A percentile compares a stretch with the other conserved stretches of the same genome.
These are phyloP conservation scores for Acer yangbiense DNA, from an alignment of 345 rosid genomes.

Conservation along the genomic window DNA sequence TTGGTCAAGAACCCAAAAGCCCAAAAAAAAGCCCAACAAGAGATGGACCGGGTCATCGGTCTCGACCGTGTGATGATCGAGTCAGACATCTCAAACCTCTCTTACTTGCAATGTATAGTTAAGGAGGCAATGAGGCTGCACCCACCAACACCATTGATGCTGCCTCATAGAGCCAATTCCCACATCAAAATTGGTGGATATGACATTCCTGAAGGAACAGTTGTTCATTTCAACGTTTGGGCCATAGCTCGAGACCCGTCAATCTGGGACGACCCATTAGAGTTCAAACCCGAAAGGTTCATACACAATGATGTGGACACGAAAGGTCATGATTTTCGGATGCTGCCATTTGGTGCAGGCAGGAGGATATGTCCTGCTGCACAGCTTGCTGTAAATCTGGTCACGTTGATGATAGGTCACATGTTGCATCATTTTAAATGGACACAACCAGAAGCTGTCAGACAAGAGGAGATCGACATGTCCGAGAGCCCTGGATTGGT, in stretches of 20 bases:
- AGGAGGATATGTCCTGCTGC: constrained; percentile 51
- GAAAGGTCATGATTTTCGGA: constrained; percentile 35
- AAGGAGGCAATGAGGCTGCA: constrained; percentile 40
- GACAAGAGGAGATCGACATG: constrained; percentile 28
- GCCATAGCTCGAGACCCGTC: constrained; percentile 37
- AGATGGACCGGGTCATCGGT: too few species aligned
- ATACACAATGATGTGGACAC: constrained; percentile 37
- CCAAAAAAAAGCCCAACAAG: too few species aligned
- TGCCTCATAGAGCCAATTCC: constrained; percentile 47
- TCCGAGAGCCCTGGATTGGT: constrained; percentile 39
- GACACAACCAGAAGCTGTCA: constrained; percentile 24
- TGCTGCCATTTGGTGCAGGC: constrained; percentile 39
- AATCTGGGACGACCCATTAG: constrained; percentile 38
- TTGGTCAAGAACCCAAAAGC: constrained; percentile 36
- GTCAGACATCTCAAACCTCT: constrained; percentile 17
- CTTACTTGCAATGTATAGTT: constrained; percentile 25
- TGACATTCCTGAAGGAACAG: constrained; percentile 37
- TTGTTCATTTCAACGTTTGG: constrained; percentile 42
- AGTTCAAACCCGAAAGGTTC: constrained; percentile 48
- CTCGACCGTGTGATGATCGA: constrained; percentile 15
- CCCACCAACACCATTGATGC: constrained; percentile 52
- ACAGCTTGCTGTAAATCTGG: constrained; percentile 45
- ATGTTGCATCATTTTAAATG: constrained; percentile 48
- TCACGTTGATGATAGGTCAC: constrained; percentile 44
- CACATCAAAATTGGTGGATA: constrained; percentile 43